phyloP scores from a whole-genome alignment of 768 basidiomycete species.

The Dioszegia aurantiaca region DNA sequence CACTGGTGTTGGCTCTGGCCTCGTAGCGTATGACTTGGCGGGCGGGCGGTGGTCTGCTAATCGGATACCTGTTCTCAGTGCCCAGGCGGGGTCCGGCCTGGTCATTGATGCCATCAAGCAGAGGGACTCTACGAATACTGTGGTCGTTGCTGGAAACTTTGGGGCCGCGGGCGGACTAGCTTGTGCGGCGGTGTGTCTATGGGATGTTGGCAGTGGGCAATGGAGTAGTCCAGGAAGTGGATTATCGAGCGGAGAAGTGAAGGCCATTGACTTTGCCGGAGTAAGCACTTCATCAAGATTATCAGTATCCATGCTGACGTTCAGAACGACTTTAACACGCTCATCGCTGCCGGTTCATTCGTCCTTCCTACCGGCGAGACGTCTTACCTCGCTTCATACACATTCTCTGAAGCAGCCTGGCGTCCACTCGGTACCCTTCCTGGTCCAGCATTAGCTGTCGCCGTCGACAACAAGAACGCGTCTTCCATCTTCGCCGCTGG shows the following conservation, averaged over 20 bases:
- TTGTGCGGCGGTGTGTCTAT: slow-evolving; percentile 76
- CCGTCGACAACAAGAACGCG: slow-evolving; percentile 73
- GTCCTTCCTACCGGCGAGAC: slow-evolving; percentile 63
- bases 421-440: slow-evolving; percentile 60
- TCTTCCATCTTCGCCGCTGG: slow-evolving; percentile 90
- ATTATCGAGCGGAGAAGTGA: slow-evolving; percentile 69
- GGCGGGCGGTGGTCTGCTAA: slow-evolving; percentile 63
- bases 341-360: slow-evolving; percentile 80
- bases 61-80: slow-evolving; percentile 62
- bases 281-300: slow-evolving; percentile 60
- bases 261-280: slow-evolving; percentile 74
- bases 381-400: slow-evolving; percentile 71
- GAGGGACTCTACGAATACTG: slow-evolving; percentile 61
- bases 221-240: slow-evolving; percentile 80
- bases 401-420: slow-evolving; percentile 74
- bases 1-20: slow-evolving; percentile 61
- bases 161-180: slow-evolving; percentile 67
- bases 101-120: slow-evolving; percentile 72
- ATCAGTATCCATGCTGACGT: neutral
- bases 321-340: slow-evolving; percentile 64
- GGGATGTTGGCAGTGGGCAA: slow-evolving; percentile 65
- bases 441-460: slow-evolving; percentile 84
- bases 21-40: slow-evolving; percentile 76
- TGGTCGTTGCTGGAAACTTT: slow-evolving; percentile 89
- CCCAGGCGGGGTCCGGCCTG: slow-evolving; percentile 55